Percentiles rank a stretch among this genome's conserved stretches.
phyloP scores from a whole-genome alignment of 495 filamentous ascomycete species.

The Achaetomiella virescens region DNA sequence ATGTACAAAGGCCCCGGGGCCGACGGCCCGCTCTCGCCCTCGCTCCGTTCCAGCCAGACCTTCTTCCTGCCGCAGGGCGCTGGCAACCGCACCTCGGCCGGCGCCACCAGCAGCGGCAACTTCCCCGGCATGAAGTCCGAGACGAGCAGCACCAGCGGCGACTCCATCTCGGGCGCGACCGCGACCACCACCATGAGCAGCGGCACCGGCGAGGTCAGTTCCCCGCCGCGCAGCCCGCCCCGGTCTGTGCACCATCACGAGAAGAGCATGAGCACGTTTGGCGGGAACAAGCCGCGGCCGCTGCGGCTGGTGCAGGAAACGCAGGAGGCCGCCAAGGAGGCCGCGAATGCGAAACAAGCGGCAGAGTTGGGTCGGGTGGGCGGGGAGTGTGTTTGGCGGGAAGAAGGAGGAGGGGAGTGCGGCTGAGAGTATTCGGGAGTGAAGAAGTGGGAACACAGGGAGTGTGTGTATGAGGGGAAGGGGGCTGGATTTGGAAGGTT shows the following conservation, averaged over 20 bases:
- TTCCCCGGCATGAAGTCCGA: constrained; percentile 51
- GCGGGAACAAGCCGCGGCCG: constrained; percentile 73
- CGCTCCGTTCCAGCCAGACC: constrained; percentile 41
- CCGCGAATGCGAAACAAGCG: constrained; percentile 40
- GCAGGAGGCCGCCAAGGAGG: constrained; percentile 26
- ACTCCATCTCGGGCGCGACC: constrained; percentile 35
- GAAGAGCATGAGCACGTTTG: constrained; percentile 51
- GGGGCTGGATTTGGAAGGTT: neutral
- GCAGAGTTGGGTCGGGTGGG: constrained; percentile 54
- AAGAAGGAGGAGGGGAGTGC: constrained; percentile 31
- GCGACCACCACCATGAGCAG: neutral
- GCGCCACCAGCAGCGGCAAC: constrained; percentile 46
- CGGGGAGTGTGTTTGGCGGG: constrained; percentile 35
- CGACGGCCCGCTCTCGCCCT: constrained; percentile 50
- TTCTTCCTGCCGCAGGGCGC: constrained; percentile 40
- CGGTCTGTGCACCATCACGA: constrained; percentile 47
- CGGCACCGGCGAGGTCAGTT: constrained; percentile 43
- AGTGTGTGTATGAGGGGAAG: neutral
- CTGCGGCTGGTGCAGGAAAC: constrained; percentile 77
- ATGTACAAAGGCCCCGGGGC: constrained; percentile 65
- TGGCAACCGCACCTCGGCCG: constrained; percentile 44
- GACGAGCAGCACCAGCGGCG: constrained; percentile 59
- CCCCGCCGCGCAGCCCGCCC: constrained; percentile 48
- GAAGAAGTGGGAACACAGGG: neutral
- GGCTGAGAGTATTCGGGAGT: constrained; percentile 24